Evolutionary conservation across 2,329 filamentous ascomycete species (phyloP).

Genomic region (Aspergillus piperis): DNA sequence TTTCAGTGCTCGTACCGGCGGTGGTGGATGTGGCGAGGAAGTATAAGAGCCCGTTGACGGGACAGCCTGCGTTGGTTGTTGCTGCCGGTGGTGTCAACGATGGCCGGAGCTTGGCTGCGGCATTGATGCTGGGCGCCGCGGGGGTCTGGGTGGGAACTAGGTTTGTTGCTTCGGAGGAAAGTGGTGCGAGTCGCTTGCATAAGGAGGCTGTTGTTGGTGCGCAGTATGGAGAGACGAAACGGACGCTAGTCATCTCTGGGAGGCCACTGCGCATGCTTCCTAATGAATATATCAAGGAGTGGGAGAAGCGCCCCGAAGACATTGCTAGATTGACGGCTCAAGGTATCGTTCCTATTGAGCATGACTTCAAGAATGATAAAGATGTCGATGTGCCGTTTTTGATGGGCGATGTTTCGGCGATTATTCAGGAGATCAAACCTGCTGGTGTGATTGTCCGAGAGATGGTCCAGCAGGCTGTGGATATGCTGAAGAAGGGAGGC

Average conservation of each 20-base stretch:
- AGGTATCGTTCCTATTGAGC: slow-evolving; percentile 77
- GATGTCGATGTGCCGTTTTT: slow-evolving; percentile 84
- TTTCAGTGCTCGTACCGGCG: slow-evolving; percentile 80
- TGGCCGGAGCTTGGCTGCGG: slow-evolving; percentile 76
- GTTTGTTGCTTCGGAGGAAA: slow-evolving; percentile 82
- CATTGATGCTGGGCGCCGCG: slow-evolving; percentile 81
- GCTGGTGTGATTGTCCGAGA: slow-evolving; percentile 83
- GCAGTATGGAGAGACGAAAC: slow-evolving; percentile 73
- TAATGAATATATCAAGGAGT: slow-evolving; percentile 80
- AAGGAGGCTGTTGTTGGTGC: slow-evolving; percentile 83
- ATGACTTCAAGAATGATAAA: slow-evolving; percentile 78
- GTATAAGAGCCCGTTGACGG: slow-evolving; percentile 71
- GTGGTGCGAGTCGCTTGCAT: slow-evolving; percentile 76
- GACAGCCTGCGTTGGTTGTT: slow-evolving; percentile 73
- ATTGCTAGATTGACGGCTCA: slow-evolving; percentile 73
- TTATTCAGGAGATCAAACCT: slow-evolving; percentile 75
- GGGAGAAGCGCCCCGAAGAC: slow-evolving; percentile 75
- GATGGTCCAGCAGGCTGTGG: slow-evolving; percentile 78
- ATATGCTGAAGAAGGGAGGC: slow-evolving; percentile 64
- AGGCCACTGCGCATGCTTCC: slow-evolving; percentile 76
- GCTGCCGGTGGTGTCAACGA: slow-evolving; percentile 87
- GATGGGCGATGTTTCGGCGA: slow-evolving; percentile 90
- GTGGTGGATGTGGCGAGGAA: slow-evolving; percentile 78
- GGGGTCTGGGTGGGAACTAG: slow-evolving; percentile 95
- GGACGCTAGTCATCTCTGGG: slow-evolving; percentile 80